Conservation (phyloP, 1,139 yeast species). For the Geotrichum reessii region DNA sequence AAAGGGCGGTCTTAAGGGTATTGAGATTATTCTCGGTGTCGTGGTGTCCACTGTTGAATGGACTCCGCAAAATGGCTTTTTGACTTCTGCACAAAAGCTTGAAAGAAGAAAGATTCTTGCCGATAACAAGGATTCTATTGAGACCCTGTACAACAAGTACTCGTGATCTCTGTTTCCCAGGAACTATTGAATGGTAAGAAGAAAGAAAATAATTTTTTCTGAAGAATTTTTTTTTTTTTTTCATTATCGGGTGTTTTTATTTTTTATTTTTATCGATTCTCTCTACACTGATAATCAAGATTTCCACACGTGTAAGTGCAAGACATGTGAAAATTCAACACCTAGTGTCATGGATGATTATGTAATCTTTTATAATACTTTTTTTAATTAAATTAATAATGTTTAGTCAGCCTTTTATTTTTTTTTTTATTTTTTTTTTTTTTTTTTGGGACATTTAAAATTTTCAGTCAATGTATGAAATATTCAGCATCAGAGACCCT, state of each 20-base stretch:
- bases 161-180: background rate
- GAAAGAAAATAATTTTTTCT: background rate
- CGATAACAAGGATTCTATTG: constrained; percentile 37
- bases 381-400: background rate
- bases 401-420: background rate
- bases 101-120: constrained; percentile 88
- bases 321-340: background rate
- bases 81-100: constrained; percentile 92
- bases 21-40: constrained; percentile 76
- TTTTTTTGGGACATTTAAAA: background rate
- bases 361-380: background rate
- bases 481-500: background rate
- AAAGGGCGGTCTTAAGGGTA: constrained; percentile 74
- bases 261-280: background rate
- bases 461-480: background rate
- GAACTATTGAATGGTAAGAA: background rate
- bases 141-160: constrained; percentile 13
- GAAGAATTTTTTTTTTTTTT: background rate
- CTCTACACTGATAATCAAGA: background rate
- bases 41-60: constrained; percentile 85
- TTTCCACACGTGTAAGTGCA: background rate
- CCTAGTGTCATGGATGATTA: background rate
- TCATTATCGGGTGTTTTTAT: background rate
- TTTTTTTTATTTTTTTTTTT: background rate
- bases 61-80: constrained; percentile 94